Percentiles rank a stretch among this genome's conserved stretches.
phyloP scores from a whole-genome alignment of 2,329 filamentous ascomycete genomes.

The Colletotrichum limetticola region DNA sequence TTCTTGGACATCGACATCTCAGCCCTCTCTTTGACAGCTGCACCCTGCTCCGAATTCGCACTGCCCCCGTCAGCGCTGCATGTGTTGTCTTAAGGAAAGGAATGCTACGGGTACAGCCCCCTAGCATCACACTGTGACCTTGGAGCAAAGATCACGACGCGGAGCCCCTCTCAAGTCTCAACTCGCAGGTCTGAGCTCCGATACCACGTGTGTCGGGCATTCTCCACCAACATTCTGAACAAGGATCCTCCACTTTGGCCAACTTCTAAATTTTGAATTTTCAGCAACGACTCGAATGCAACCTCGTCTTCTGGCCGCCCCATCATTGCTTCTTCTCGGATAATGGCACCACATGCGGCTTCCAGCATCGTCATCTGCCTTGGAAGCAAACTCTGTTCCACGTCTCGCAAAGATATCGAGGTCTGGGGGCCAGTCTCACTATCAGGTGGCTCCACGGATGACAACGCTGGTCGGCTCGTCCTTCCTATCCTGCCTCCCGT shows the following conservation, averaged over 20 bases:
- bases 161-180: neutral
- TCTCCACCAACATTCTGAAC: neutral
- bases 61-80: neutral
- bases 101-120: neutral
- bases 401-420: neutral
- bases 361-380: neutral
- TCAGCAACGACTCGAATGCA: neutral
- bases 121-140: neutral
- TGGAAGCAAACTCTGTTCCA: neutral
- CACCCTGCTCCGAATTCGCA: neutral
- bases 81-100: neutral
- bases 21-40: neutral
- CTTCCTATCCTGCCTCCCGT: constrained; percentile 2
- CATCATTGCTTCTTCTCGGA: neutral
- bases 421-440: neutral
- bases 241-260: neutral
- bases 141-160: neutral
- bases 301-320: neutral
- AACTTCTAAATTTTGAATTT: neutral
- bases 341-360: neutral
- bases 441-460: neutral
- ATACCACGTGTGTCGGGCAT: neutral
- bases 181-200: neutral
- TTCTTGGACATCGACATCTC: neutral
- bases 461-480: constrained; percentile 3